Evolutionary conservation across 371 early-diverging fungal species (phyloP).

Genomic region (Parasitella parasitica): DNA sequence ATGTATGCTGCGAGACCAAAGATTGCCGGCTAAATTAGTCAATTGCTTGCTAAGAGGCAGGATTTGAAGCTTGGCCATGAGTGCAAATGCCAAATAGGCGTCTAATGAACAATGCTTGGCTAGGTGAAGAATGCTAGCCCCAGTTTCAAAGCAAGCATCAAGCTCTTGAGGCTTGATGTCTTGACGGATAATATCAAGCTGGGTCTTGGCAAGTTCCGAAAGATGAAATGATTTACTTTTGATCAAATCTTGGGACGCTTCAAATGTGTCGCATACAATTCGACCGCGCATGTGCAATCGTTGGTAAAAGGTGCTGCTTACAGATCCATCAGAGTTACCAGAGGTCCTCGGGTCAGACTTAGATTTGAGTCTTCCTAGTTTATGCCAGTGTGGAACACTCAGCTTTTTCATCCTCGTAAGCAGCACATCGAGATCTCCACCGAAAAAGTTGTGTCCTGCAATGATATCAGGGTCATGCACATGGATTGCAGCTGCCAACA

Average conservation of each 20-base stretch:
- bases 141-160: constrained; percentile 57
- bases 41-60: constrained; percentile 90
- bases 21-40: constrained; percentile 88
- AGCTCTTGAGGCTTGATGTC: constrained; percentile 75
- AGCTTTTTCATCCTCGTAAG: constrained; percentile 89
- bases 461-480: constrained; percentile 88
- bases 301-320: constrained; percentile 48
- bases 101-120: constrained; percentile 80
- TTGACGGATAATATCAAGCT: constrained; percentile 69
- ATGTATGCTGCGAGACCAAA: constrained; percentile 85
- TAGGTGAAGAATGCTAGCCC: constrained; percentile 55
- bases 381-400: constrained; percentile 53
- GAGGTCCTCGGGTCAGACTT: constrained; percentile 70
- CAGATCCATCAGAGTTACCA: constrained; percentile 69
- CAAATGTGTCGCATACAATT: constrained; percentile 90
- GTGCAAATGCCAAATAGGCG: constrained; percentile 63
- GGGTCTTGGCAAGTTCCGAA: constrained; percentile 64
- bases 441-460: constrained; percentile 96
- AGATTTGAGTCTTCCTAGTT: constrained; percentile 6
- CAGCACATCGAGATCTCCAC: constrained; percentile 89
- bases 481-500: constrained; percentile 65
- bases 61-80: constrained; percentile 81
- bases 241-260: constrained; percentile 79
- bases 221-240: constrained; percentile 80
- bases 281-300: constrained; percentile 72